Base-by-base conservation (phyloP, 441 rosid genomes). In the Manihot esculenta region DNA sequence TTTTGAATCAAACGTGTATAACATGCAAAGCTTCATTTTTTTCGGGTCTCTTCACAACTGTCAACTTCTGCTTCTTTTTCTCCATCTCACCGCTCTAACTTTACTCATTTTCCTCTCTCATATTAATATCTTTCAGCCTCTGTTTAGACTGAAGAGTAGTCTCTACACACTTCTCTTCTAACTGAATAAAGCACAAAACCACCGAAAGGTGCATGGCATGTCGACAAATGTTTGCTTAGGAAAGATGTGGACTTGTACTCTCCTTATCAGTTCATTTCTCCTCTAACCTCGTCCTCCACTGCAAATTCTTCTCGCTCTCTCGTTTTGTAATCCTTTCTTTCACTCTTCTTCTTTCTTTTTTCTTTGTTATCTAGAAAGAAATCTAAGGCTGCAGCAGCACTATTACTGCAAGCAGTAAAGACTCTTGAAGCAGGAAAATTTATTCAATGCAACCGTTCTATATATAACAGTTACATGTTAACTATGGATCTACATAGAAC, bases 1-100 rank as follows among this genome's bases (percentile, higher is more conserved):
- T 48, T 10, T 23, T 57, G 61, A 74, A 78, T 56, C 80, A 62
- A 80, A 84, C 84, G 88, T 81, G 87, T 69, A 81, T 71, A 64
- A 63, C 88, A 85, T 85, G 88, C 89, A 87, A 80, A 72, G 78
- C 77, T 66, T 53, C 71, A 26, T 48, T 59, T 26, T 72, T 65
- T 73, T 61, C 56, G 57, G 27, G 13, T 57, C 62, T 38, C 6
- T 55, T 62, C 76, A 73, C 88, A 82, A 75, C 83, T 84, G 86
- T 82, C 87, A 71, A 64, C 74, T 73, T 64, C 78, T 79, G 81
- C 75, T 70, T 45, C 68, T 48, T 68, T 72, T 68, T 59, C 78
- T 68, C 79, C 49, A 41, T 35, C 60, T 60, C 73, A 71, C 76
- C 73, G 65, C 76, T 47, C 30, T 5, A 38, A 38, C 42, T 38